Evolutionary conservation across 805 yeast species (phyloP), one percentile per base, ranked within the genome.

Genomic region (Pichia scutulata): DNA sequence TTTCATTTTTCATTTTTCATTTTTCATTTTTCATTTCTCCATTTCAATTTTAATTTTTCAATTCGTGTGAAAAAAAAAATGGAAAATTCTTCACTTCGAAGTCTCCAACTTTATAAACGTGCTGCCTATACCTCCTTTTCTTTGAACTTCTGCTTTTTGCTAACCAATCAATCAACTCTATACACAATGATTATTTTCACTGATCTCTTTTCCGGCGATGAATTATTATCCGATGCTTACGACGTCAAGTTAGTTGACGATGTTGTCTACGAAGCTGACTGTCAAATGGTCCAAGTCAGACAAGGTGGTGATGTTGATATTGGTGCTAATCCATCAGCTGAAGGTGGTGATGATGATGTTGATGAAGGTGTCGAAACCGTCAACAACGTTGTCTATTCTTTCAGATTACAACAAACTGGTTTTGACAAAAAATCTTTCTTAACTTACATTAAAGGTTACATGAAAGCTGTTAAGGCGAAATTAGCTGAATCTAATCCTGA

Each of bases 291-390:
- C 73, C 84, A 77, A 66, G 89, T 93, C 66, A 83, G 81, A 72
- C 70, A 72, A 41, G 86, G 89, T 70, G 97, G 82, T 67, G 93
- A 93, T 70, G 82, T 93, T 64, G 98, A 93, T 74, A 93, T 93
- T 73, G 99, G 99, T 77, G 99, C 96, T 68, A 93, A 93, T 85
- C 97, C 99, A 69, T 89, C 97, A 66, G 97, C 98, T 62, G 99
- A 93, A 77, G 98, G 78, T 62, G 97, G 76, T 70, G 89, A 73
- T 41, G 96, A 86, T 37, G 90, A 74, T 52, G 70, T 81, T 48
- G 98, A 89, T 65, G 96, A 86, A 49, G 88, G 84, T 74, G 77
- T 78, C 64, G 92, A 85, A 76, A 80, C 88, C 65, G 97, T 93
- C 71, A 93, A 92, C 95, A 93, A 93, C 80, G 88, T 93, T 70